These are phyloP conservation scores for Xylaria sp. DNA, from an alignment of 2,329 filamentous ascomycete genomes.

Conservation along the genomic window DNA sequence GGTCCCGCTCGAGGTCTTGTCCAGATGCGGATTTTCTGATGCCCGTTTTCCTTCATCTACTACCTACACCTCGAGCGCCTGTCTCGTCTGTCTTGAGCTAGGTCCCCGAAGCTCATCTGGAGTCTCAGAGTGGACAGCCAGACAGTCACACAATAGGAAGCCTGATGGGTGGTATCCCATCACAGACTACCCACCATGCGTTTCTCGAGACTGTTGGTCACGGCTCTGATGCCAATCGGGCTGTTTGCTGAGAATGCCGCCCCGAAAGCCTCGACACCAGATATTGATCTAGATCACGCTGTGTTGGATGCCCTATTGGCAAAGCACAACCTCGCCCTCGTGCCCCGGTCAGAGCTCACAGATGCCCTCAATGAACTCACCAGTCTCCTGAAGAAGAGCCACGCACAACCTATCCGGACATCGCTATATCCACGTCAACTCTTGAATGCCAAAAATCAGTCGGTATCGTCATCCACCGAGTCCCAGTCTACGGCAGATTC, in stretches of 20 bases:
- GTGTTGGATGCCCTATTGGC: slow-evolving; percentile 37
- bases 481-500: slow-evolving; percentile 20
- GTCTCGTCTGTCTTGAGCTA: slow-evolving; percentile 18
- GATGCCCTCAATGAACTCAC: slow-evolving; percentile 41
- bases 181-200: slow-evolving; percentile 31
- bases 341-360: slow-evolving; percentile 43
- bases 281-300: slow-evolving; percentile 28
- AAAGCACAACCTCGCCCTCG: slow-evolving; percentile 41
- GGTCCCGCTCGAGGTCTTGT: too few relatives aligned
- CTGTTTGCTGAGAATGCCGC: slow-evolving; percentile 29
- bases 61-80: slow-evolving; percentile 2
- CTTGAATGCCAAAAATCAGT: slow-evolving; percentile 18
- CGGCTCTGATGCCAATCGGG: slow-evolving; percentile 33
- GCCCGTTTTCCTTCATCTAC: neutral
- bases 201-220: slow-evolving; percentile 34
- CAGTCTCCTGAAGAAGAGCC: slow-evolving; percentile 35
- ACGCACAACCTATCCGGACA: slow-evolving; percentile 25
- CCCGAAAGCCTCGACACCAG: slow-evolving; percentile 28
- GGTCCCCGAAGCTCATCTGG: slow-evolving; percentile 15
- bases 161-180: slow-evolving; percentile 11
- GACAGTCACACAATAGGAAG: slow-evolving; percentile 12
- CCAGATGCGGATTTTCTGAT: neutral
- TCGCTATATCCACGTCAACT: slow-evolving; percentile 27
- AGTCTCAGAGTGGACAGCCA: slow-evolving; percentile 20
- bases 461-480: slow-evolving; percentile 14